Evolutionary conservation across 768 basidiomycete genomes (phyloP).

Genomic region (Boletus insuetus): DNA sequence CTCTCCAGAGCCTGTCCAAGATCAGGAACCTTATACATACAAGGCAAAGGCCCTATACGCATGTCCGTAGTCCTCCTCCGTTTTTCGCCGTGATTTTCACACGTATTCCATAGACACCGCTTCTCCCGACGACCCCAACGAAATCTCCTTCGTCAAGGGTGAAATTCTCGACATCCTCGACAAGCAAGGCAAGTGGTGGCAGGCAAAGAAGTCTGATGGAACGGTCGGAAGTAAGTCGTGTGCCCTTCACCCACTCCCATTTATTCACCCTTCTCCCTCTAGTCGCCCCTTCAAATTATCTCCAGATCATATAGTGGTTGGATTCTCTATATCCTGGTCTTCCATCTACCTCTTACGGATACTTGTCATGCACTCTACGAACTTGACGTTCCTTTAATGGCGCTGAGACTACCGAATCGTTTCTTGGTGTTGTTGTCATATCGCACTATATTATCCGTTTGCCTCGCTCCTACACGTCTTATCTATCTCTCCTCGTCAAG

Average conservation of each 20-base stretch:
- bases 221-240: constrained; percentile 65
- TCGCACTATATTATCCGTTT: constrained; percentile 30
- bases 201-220: constrained; percentile 78
- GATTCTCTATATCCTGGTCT: constrained; percentile 5
- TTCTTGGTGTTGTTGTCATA: constrained; percentile 26
- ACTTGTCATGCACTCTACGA: constrained; percentile 27
- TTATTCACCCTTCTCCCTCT: constrained; percentile 15
- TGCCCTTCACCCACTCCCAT: background rate
- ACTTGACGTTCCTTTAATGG: constrained; percentile 33
- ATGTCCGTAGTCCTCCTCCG: constrained; percentile 50
- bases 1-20: constrained; percentile 28
- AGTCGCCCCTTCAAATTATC: constrained; percentile 87
- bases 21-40: constrained; percentile 54
- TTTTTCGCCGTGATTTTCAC: constrained; percentile 21
- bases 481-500: constrained; percentile 30
- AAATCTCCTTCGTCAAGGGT: constrained; percentile 91
- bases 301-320: constrained; percentile 64
- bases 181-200: constrained; percentile 94
- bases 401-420: constrained; percentile 17
- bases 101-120: constrained; percentile 66
- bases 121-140: constrained; percentile 93
- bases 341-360: constrained; percentile 23
- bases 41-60: constrained; percentile 89
- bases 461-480: constrained; percentile 14
- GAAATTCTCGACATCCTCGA: constrained; percentile 92